A percentile compares a stretch with the other conserved stretches of the same genome.
Conservation (phyloP, 2,329 filamentous ascomycete species). For the Diaporthe citriasiana region DNA sequence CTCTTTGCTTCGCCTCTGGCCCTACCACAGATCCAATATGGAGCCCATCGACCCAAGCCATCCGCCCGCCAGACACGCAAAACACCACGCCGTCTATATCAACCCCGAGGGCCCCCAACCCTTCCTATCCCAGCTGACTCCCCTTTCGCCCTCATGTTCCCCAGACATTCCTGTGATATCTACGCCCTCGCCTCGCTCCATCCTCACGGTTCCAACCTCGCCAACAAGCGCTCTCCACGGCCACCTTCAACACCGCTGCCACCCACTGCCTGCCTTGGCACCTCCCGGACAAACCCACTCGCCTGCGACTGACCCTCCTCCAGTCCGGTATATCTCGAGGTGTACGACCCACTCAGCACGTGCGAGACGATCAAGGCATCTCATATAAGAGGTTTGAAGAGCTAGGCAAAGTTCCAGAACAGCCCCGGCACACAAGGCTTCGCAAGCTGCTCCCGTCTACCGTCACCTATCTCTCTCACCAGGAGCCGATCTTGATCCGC, state of each 20-base stretch:
- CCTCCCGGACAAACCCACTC: neutral
- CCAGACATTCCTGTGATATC: constrained; percentile 31
- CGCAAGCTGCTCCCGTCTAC: neutral
- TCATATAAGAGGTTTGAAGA: constrained; percentile 9
- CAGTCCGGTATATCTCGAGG: constrained; percentile 6
- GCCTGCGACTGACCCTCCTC: neutral
- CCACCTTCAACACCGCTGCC: neutral
- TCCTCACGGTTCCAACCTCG: constrained; percentile 16
- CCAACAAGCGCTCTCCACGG: constrained; percentile 10
- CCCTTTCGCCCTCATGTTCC: constrained; percentile 33
- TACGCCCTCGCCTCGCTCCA: constrained; percentile 3
- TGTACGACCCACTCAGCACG: neutral
- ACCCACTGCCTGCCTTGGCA: constrained; percentile 8
- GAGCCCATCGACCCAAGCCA: constrained; percentile 38
- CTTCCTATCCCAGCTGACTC: constrained; percentile 36
- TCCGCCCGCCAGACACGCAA: constrained; percentile 37
- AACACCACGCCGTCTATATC: constrained; percentile 42
- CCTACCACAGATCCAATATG: constrained; percentile 40
- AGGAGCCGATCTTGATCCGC: constrained; percentile 2
- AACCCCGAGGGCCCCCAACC: constrained; percentile 39
- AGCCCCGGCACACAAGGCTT: neutral
- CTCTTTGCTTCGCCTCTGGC: constrained; percentile 37
- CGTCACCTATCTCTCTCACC: constrained; percentile 6
- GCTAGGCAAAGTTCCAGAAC: neutral
- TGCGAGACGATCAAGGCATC: neutral